These are phyloP conservation scores for Suillus occidentalis DNA, from an alignment of 768 basidiomycete genomes.

Conservation along the genomic window DNA sequence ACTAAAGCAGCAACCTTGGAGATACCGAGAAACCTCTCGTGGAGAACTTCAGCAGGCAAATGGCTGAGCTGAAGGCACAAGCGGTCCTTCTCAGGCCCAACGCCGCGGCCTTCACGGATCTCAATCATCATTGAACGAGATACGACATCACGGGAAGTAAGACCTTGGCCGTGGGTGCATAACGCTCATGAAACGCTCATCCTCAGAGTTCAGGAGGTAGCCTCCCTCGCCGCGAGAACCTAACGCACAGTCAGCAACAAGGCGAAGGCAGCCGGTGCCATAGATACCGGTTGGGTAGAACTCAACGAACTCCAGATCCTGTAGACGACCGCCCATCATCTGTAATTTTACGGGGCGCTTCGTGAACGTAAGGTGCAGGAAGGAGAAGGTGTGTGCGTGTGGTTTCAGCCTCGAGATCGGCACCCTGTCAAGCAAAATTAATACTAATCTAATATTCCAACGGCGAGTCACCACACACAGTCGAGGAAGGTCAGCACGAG, in stretches of 20 bases:
- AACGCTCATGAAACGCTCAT: constrained; percentile 99
- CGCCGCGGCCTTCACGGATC: constrained; percentile 97
- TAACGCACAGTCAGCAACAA: constrained; percentile 28
- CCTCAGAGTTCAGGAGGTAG: constrained; percentile 96
- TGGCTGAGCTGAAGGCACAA: constrained; percentile 96
- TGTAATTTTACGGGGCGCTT: constrained; percentile 92
- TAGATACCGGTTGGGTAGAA: constrained; percentile 99
- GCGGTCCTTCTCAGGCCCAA: constrained; percentile 98
- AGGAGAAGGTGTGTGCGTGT: constrained; percentile 69
- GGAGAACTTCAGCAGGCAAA: constrained; percentile 91
- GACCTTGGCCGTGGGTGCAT: constrained; percentile 98
- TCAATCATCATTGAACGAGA: constrained; percentile 99
- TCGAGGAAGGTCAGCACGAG: constrained; percentile 90
- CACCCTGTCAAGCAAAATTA: constrained; percentile 51
- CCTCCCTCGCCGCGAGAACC: constrained; percentile 99
- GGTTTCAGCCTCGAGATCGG: constrained; percentile 76
- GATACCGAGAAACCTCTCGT: constrained; percentile 97
- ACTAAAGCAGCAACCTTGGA: constrained; percentile 98
- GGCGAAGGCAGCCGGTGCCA: constrained; percentile 87
- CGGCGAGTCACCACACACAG: constrained; percentile 50
- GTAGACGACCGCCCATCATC: constrained; percentile 89
- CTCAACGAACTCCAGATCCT: constrained; percentile 99
- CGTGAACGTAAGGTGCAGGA: constrained; percentile 64
- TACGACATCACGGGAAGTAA: constrained; percentile 98
- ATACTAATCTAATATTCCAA: constrained; percentile 9